These are phyloP conservation scores for Chloranthus sessilifolius DNA, from an alignment of 164 flowering plant genomes.

Conservation along the genomic window DNA sequence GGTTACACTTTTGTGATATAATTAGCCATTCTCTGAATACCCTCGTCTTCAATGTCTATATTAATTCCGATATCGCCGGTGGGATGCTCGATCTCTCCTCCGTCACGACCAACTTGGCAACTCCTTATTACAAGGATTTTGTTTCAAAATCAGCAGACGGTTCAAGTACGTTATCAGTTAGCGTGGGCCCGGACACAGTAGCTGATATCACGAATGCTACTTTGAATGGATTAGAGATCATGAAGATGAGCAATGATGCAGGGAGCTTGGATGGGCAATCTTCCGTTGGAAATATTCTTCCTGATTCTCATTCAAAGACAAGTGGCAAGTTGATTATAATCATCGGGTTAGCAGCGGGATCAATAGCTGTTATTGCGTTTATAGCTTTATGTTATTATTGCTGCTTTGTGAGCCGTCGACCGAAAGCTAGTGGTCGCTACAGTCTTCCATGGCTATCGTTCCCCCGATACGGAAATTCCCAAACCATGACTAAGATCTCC, in stretches of 20 bases:
- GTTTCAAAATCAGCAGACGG: slow-evolving; percentile 44
- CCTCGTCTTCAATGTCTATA: slow-evolving; percentile 63
- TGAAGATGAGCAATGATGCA: slow-evolving; percentile 78
- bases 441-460: slow-evolving; percentile 71
- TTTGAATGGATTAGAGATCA: slow-evolving; percentile 82
- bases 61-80: slow-evolving; percentile 42
- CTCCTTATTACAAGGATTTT: slow-evolving; percentile 69
- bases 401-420: slow-evolving; percentile 37
- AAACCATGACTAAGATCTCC: slow-evolving; percentile 66
- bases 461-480: slow-evolving; percentile 78
- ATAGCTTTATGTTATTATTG: slow-evolving; percentile 44
- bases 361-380: slow-evolving; percentile 28
- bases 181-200: slow-evolving; percentile 70
- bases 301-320: slow-evolving; percentile 30
- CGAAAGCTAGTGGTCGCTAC: slow-evolving; percentile 37
- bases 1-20: slow-evolving; percentile 88
- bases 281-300: slow-evolving; percentile 45
- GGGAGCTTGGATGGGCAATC: slow-evolving; percentile 59
- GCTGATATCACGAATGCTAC: slow-evolving; percentile 50
- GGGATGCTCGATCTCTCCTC: slow-evolving; percentile 59
- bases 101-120: slow-evolving; percentile 32
- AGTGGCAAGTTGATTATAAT: slow-evolving; percentile 33
- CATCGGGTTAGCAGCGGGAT: slow-evolving; percentile 43
- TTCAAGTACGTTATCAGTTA: slow-evolving; percentile 46
- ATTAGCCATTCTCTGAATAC: slow-evolving; percentile 46